Evolutionary conservation across 192 early-diverging fungal species (phyloP).

Genomic region (Phycomyces blakesleeanus): DNA sequence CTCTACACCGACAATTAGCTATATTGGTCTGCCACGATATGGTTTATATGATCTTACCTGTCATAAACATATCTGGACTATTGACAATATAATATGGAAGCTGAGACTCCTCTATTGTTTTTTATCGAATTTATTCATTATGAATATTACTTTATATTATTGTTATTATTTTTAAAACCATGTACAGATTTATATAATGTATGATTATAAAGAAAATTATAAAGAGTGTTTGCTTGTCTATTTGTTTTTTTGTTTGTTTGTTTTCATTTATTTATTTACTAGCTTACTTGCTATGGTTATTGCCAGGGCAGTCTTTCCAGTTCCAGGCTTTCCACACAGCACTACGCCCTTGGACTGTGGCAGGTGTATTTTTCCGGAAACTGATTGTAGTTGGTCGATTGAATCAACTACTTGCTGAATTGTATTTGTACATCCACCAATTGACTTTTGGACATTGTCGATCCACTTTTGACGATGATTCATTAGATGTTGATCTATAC

Average conservation of each 20-base stretch:
- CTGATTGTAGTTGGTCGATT: not conserved
- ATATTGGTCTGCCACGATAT: not conserved
- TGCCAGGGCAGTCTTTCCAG: conserved; percentile 49
- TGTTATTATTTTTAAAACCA: too few relatives aligned
- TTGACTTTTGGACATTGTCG: not conserved
- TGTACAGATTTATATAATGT: too few relatives aligned
- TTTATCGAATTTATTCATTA: not conserved
- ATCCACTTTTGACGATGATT: not conserved
- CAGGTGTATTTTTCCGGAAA: not conserved
- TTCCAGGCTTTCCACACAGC: conserved; percentile 48
- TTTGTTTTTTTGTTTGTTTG: too few relatives aligned
- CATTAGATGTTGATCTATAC: not conserved
- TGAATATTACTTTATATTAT: too few relatives aligned
- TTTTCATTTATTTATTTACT: too few relatives aligned
- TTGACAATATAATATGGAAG: conserved; percentile 15
- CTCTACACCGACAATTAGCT: conserved; percentile 27
- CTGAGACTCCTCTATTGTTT: conserved; percentile 10
- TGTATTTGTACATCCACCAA: not conserved
- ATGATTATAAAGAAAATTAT: too few relatives aligned
- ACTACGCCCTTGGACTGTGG: conserved; percentile 40
- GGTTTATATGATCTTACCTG: conserved; percentile 6
- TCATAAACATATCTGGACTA: conserved; percentile 15
- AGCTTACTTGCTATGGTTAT: conserved; percentile 33
- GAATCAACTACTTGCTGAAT: conserved; percentile 1
- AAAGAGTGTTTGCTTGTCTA: too few relatives aligned